Evolutionary conservation across 2,329 filamentous ascomycete genomes (phyloP).

Genomic region (Pestalotiopsis sp.): DNA sequence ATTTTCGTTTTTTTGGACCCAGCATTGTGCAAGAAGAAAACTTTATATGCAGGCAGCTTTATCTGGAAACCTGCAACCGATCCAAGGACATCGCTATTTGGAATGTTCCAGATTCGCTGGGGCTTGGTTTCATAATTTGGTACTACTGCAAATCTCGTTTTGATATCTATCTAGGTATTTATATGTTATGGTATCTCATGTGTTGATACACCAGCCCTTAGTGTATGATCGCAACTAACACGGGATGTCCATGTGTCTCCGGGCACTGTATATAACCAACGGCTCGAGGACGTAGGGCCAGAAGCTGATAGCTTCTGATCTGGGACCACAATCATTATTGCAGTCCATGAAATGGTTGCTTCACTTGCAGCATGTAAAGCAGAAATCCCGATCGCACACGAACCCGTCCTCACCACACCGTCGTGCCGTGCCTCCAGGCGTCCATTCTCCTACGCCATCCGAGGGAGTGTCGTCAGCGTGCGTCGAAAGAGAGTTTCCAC

Average conservation of each 20-base stretch:
- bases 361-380: conserved; percentile 52
- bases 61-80: not conserved
- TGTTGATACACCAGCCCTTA: not conserved
- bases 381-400: conserved; percentile 57
- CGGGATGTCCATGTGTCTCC: no score
- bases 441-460: conserved; percentile 32
- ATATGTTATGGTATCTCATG: not conserved
- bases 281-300: no score
- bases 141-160: not conserved
- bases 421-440: conserved; percentile 50
- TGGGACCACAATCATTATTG: no score
- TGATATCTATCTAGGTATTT: not conserved
- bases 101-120: not conserved
- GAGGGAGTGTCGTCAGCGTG: not conserved
- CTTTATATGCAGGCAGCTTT: no score
- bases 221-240: no score
- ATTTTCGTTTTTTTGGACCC: not conserved
- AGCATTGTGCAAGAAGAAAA: not conserved
- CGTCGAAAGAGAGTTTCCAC: no score
- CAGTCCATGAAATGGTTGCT: no score
- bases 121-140: not conserved
- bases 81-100: not conserved
- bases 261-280: no score
- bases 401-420: conserved; percentile 58
- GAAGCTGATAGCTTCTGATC: no score